These are phyloP conservation scores for Trypanosomatidae sp. DNA, from an alignment of 208 protist species.

Conservation along the genomic window DNA sequence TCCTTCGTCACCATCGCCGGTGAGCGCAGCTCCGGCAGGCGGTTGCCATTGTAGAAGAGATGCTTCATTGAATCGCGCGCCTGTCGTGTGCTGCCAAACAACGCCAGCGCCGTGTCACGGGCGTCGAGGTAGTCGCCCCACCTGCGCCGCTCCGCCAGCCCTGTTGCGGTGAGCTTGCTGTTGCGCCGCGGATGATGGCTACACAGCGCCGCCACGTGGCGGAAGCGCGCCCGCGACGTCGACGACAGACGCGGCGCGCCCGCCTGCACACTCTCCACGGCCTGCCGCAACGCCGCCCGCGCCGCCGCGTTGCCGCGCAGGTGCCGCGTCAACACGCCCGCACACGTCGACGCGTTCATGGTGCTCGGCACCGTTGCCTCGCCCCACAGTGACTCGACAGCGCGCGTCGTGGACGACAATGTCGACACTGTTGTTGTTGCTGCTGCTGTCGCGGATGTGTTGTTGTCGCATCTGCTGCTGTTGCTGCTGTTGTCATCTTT, in stretches of 20 bases:
- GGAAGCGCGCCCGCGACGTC: conserved; percentile 36
- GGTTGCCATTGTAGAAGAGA: conserved; percentile 73
- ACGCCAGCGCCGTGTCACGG: conserved; percentile 68
- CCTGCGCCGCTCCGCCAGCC: conserved; percentile 53
- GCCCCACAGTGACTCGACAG: no score
- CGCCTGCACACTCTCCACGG: conserved; percentile 17
- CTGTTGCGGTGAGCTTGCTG: conserved; percentile 53
- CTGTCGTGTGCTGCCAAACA: conserved; percentile 73
- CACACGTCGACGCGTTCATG: conserved; percentile 25
- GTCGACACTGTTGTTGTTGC: no score
- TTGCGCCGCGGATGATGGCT: conserved; percentile 50
- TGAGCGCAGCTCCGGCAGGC: conserved; percentile 47
- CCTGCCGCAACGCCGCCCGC: conserved; percentile 29
- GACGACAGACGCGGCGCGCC: conserved; percentile 10
- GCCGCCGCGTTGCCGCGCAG: conserved; percentile 44
- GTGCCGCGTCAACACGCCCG: conserved; percentile 36
- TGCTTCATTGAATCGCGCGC: conserved; percentile 79
- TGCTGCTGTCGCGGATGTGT: no score
- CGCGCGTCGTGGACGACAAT: no score
- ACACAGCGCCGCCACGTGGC: conserved; percentile 58
- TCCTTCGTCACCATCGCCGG: conserved; percentile 50
- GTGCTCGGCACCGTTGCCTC: no score
- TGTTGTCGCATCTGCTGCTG: no score
- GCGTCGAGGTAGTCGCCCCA: conserved; percentile 78
- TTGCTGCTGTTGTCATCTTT: no score